phyloP scores from a whole-genome alignment of 2,329 filamentous ascomycete genomes.

The Fusarium kyushuense region DNA sequence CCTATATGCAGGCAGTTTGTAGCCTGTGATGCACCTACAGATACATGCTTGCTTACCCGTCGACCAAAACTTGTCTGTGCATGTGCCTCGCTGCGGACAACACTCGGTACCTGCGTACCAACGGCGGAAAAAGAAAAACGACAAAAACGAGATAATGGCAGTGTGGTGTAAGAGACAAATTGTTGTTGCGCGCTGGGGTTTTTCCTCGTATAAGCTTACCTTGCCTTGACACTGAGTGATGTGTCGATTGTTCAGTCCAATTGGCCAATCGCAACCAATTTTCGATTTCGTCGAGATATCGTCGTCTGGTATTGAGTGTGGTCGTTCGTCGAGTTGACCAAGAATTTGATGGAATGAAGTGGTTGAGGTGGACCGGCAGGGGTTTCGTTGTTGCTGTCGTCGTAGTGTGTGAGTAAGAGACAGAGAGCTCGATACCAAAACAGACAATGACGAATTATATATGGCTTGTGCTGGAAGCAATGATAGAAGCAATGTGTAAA shows the following conservation, averaged over 20 bases:
- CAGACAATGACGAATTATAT: conserved; percentile 18
- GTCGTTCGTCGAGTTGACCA: conserved; percentile 31
- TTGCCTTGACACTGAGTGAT: conserved; percentile 6
- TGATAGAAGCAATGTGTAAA: conserved; percentile 14
- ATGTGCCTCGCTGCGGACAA: conserved; percentile 24
- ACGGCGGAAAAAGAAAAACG: conserved; percentile 23
- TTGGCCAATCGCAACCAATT: conserved; percentile 12
- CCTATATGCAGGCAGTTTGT: conserved; percentile 18
- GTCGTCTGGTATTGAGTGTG: conserved; percentile 34
- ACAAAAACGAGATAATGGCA: conserved; percentile 15
- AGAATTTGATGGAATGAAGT: conserved; percentile 35
- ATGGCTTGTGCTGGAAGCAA: conserved; percentile 15
- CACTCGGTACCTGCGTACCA: conserved; percentile 30
- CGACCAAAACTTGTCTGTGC: conserved; percentile 14
- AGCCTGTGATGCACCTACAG: not conserved
- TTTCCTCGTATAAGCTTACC: conserved; percentile 30
- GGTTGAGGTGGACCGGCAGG: conserved; percentile 19
- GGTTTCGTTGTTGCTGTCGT: conserved; percentile 4
- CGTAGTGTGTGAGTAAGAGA: not conserved
- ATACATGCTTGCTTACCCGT: not conserved
- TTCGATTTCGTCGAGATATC: conserved; percentile 22
- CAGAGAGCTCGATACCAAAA: conserved; percentile 15
- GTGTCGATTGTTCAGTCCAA: not conserved
- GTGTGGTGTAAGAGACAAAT: conserved; percentile 15
- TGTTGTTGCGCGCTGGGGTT: conserved; percentile 26